Conservation (phyloP, 306 rosid genomes). For the Castanea crenata region DNA sequence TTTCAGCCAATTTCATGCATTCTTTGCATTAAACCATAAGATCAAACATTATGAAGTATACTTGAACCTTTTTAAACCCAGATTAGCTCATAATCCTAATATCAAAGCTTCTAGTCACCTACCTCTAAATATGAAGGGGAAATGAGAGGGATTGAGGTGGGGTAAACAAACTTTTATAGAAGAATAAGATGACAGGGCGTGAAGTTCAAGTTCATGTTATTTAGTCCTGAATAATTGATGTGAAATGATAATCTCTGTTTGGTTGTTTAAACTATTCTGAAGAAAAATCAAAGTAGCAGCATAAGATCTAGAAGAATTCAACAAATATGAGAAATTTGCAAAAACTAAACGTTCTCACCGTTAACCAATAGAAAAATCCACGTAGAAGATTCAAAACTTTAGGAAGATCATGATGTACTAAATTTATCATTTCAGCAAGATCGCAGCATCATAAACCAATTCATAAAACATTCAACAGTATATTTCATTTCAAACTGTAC, state of each 20-base stretch:
- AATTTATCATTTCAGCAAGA: background rate
- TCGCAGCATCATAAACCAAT: background rate
- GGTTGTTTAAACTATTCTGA: background rate
- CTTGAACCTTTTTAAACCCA: too few species aligned
- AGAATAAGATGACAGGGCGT: background rate
- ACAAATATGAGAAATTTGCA: background rate
- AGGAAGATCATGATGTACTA: background rate
- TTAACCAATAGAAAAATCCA: constrained; percentile 6
- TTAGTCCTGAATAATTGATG: background rate
- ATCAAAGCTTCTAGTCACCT: background rate
- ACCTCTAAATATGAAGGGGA: background rate
- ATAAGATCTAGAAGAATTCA: background rate
- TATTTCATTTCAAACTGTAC: background rate
- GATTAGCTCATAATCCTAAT: too few species aligned
- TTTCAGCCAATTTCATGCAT: background rate
- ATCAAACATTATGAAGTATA: background rate
- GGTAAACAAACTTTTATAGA: background rate
- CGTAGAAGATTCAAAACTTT: background rate
- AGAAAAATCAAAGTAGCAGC: background rate
- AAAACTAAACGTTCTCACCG: background rate
- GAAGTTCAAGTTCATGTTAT: background rate
- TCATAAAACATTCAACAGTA: background rate
- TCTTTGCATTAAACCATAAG: background rate
- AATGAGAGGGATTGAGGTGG: background rate
- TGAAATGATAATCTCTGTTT: background rate